A percentile compares a stretch with the other conserved stretches of the same genome.
These are phyloP conservation scores for Podospora bellae-mahoneyi DNA, from an alignment of 495 filamentous ascomycete genomes.

Conservation along the genomic window DNA sequence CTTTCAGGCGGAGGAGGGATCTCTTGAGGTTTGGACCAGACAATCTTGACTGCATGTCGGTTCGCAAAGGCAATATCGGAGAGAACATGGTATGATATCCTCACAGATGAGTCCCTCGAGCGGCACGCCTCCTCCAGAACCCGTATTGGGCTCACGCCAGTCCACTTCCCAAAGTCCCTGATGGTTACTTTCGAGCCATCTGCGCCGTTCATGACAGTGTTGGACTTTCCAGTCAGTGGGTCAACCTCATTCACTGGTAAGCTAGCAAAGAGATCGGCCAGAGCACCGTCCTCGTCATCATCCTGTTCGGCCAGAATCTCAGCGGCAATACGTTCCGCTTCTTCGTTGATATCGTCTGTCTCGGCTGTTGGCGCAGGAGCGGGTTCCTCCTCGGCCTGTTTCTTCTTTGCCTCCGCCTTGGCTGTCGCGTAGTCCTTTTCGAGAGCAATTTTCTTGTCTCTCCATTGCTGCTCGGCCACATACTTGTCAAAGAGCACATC, in stretches of 20 bases:
- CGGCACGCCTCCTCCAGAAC: conserved; percentile 84
- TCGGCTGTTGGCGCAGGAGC: conserved; percentile 24
- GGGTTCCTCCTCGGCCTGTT: conserved; percentile 26
- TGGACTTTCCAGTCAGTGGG: conserved; percentile 48
- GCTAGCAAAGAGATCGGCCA: conserved; percentile 61
- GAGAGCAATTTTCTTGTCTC: conserved; percentile 59
- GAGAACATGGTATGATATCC: conserved; percentile 61
- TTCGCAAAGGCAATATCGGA: conserved; percentile 70
- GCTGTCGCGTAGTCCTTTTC: conserved; percentile 52
- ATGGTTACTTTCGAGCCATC: conserved; percentile 56
- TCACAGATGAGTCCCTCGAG: conserved; percentile 67
- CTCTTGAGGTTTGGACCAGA: conserved; percentile 78
- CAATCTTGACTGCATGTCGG: conserved; percentile 67
- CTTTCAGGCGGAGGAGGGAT: conserved; percentile 39
- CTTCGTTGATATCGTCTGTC: conserved; percentile 48
- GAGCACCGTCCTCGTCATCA: conserved; percentile 51
- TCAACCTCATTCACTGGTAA: conserved; percentile 64
- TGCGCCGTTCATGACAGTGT: conserved; percentile 47
- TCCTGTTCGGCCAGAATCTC: conserved; percentile 50
- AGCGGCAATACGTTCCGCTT: conserved; percentile 49
- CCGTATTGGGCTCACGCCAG: conserved; percentile 64
- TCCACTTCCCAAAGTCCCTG: conserved; percentile 80
- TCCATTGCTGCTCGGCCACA: conserved; percentile 74
- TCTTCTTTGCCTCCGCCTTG: conserved; percentile 38
- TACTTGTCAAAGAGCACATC: conserved; percentile 83